phyloP scores from a whole-genome alignment of 2,329 filamentous ascomycete genomes.

The Arthrobotrys pseudoclavata region DNA sequence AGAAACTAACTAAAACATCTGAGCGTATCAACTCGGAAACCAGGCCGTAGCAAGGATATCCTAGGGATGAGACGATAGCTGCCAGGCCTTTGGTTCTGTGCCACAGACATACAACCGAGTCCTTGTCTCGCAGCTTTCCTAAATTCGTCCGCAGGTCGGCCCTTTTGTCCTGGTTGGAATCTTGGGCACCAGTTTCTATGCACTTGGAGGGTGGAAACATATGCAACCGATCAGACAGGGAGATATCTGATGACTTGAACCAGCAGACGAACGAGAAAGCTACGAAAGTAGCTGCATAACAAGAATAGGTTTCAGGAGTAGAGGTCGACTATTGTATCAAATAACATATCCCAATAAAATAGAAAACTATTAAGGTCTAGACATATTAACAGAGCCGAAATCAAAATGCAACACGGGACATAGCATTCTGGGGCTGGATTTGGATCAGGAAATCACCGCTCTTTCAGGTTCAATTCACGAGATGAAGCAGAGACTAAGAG shows the following conservation, averaged over 20 bases:
- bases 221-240: slow-evolving; percentile 14
- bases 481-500: neutral
- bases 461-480: slow-evolving; percentile 5
- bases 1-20: slow-evolving; percentile 7
- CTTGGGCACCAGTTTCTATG: neutral
- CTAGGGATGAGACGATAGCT: slow-evolving; percentile 12
- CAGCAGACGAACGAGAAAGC: neutral
- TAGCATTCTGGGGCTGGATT: neutral
- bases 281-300: neutral
- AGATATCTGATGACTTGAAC: slow-evolving; percentile 1
- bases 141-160: neutral
- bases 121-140: neutral
- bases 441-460: neutral
- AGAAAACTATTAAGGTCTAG: neutral
- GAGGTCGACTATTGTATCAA: slow-evolving; percentile 1
- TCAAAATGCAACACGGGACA: slow-evolving; percentile 16
- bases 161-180: slow-evolving; percentile 11
- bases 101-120: slow-evolving; percentile 10
- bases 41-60: slow-evolving; percentile 1
- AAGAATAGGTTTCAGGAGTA: neutral
- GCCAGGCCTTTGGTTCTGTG: slow-evolving; percentile 11
- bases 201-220: neutral
- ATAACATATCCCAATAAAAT: slow-evolving; percentile 3
- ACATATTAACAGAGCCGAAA: neutral
- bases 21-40: slow-evolving; percentile 22